Evolutionary conservation across 129 eudicot genomes (phyloP).

Genomic region (Helianthus annuus): HanXRQr2.0-SUNRISE NC_035446.2:144449051-144449550

Average conservation of each 20-base stretch:
- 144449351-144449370: constrained; percentile 46
- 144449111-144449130: background rate
- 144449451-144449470: too few relatives aligned
- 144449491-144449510: background rate
- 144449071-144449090: background rate
- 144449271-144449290: constrained; percentile 13
- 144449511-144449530: background rate
- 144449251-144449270: background rate
- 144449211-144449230: background rate
- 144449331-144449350: constrained; percentile 45
- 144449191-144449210: background rate
- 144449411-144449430: background rate
- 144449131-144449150: background rate
- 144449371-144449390: constrained; percentile 27
- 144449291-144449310: constrained; percentile 10
- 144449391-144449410: constrained; percentile 6
- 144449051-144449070: too few relatives aligned
- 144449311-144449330: constrained; percentile 27
- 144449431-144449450: background rate
- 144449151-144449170: background rate
- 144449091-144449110: background rate
- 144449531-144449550: constrained; percentile 25
- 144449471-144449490: background rate
- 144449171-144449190: constrained; percentile 5
- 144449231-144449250: background rate